Evolutionary conservation across 2,329 filamentous ascomycete genomes (phyloP).

Genomic region (Xylariaceae sp.): DNA sequence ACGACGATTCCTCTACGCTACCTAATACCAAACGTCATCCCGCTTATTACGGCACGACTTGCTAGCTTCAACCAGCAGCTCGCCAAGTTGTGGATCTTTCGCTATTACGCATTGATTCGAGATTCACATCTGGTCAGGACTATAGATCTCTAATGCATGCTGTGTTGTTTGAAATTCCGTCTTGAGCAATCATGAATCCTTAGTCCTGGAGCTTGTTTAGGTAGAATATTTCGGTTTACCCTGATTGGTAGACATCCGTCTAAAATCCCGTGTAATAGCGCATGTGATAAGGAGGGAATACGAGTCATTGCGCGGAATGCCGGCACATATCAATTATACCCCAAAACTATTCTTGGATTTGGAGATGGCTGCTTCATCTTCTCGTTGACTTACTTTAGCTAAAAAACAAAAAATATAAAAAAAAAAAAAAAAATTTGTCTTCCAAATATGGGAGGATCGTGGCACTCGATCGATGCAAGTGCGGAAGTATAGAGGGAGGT

Average conservation of each 20-base stretch:
- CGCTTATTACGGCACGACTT: neutral
- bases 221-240: neutral
- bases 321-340: neutral
- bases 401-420: too few relatives aligned
- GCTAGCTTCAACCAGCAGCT: neutral
- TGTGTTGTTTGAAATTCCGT: neutral
- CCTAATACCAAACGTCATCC: neutral
- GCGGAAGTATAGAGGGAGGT: too few relatives aligned
- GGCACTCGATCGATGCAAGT: neutral
- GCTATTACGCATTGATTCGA: neutral
- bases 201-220: neutral
- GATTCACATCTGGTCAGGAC: neutral
- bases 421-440: neutral
- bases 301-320: neutral
- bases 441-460: neutral
- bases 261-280: neutral
- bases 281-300: neutral
- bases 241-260: neutral
- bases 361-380: neutral
- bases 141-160: neutral
- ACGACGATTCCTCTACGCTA: too few relatives aligned
- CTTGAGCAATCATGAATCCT: neutral
- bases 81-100: neutral
- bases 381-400: neutral
- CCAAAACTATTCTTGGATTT: neutral